Evolutionary conservation across 345 rosid genomes (phyloP), one percentile per base, ranked within the genome.

Genomic region (Garcia nutans): DNA sequence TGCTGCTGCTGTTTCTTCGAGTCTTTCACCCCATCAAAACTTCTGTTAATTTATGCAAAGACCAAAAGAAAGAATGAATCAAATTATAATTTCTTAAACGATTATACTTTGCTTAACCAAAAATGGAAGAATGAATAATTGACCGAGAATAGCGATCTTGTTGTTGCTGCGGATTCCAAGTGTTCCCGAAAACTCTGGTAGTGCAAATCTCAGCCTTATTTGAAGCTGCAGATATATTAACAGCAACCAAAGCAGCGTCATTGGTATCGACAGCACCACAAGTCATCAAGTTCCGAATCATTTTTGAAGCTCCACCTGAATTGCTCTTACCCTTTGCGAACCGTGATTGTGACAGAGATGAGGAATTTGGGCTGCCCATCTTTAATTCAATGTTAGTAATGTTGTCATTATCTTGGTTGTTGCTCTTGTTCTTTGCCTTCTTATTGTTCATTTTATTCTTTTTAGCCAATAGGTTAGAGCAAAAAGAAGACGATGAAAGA

Each of bases 251-350:
- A 33, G 81, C 90, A 23, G 82, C 76, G 42, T 92, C 90, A 47
- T 86, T 81, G 9, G 88, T 85, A 22, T 84, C 88, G 28, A 69
- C 80, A 57, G 87, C 85, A 8, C 93, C 86, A 42, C 97, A 90
- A 31, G 73, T 83, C 55, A 88, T 77, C 70, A 87, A 79, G 72
- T 73, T 87, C 42, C 92, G 70, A 23, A 90, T 65, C 82, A 83
- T 79, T 37, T 78, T 78, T 1, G 92, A 82, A 33, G 89, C 82
- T 49, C 88, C 81, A 17, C 58, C 80, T 24, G 92, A 76, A 70
- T 72, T 28, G 80, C 77, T 82, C 80, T 85, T 84, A 50, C 82
- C 77, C 84, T 77, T 85, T 2, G 75, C 24, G 33, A 67, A 75
- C 47, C 81, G 24, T 50, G 82, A 59, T 41, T 65, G 55, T 10